A percentile compares a stretch with the other conserved stretches of the same genome.
Conservation (phyloP, 768 basidiomycete species). For the Psilocybe cubensis region DNA sequence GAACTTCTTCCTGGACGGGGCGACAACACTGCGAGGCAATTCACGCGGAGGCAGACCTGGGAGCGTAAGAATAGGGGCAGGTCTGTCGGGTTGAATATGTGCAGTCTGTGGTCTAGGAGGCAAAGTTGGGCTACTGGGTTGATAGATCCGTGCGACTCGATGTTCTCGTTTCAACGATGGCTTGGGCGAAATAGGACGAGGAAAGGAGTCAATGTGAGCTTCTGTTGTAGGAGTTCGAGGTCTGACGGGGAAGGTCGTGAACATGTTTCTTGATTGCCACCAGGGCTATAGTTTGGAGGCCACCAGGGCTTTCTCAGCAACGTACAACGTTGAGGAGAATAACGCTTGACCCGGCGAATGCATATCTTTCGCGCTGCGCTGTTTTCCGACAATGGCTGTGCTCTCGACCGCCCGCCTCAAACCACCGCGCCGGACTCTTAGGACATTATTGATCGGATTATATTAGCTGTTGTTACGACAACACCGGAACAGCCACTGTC, state of each 20-base stretch:
- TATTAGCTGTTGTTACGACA: neutral
- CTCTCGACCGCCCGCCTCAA: too few species aligned
- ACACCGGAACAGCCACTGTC: neutral
- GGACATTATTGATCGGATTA: neutral
- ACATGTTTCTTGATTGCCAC: slow-evolving; percentile 27
- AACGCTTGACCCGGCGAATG: neutral
- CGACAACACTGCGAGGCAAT: slow-evolving; percentile 19
- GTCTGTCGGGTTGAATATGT: slow-evolving; percentile 22
- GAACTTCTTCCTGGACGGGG: slow-evolving; percentile 11
- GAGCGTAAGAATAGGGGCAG: slow-evolving; percentile 25
- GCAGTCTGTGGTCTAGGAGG: slow-evolving; percentile 21
- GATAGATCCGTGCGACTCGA: slow-evolving; percentile 24
- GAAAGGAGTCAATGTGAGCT: neutral
- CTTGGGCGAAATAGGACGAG: slow-evolving; percentile 10
- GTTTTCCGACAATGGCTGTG: neutral
- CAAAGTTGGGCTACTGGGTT: slow-evolving; percentile 19
- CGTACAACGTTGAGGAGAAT: slow-evolving; percentile 22
- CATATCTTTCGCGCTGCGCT: neutral
- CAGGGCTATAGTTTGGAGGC: slow-evolving; percentile 28
- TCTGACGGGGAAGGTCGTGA: slow-evolving; percentile 25
- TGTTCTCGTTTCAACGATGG: slow-evolving; percentile 18
- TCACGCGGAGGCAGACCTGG: slow-evolving; percentile 26
- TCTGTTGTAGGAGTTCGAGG: slow-evolving; percentile 13
- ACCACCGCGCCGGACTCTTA: neutral
- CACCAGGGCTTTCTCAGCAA: slow-evolving; percentile 27